Evolutionary conservation across 345 rosid species (phyloP), one percentile per base, ranked within the genome.

Genomic region (Gossypium stocksii): DNA sequence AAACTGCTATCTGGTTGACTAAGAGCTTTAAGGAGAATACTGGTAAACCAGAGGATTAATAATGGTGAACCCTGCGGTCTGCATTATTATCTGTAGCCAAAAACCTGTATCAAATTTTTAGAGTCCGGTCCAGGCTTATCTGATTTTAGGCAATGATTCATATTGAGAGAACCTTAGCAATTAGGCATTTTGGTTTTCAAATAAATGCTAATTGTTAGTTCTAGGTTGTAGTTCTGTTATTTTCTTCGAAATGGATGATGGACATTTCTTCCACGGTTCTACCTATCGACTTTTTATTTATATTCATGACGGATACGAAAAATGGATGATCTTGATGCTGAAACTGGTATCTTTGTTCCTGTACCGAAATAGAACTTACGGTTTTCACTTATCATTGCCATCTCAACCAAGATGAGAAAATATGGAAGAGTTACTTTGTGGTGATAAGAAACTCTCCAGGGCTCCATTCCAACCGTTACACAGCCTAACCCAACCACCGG

Each of bases 1-100:
- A 96, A 81, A 96, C 99, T 57, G 99, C 99, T 1, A 96, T 93
- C 75, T 96, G 99, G 99, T 80, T 96, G 81, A 86, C 97, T 58
- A 96, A 91, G 87, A 96, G 99, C 97, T 89, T 96, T 83, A 96
- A 96, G 83, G 95, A 91, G 88, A 91, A 89, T 41, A 82, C 89
- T 57, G 57, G 76, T 59, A 86, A 86, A 83, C 81, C 75, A 53
- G 92, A 86, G 61, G 89, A 84, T 46, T 85, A 80, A 74, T 27
- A 15, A 56, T 8, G 9, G 16, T 16, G 23, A 75, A 22, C 56
- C 17, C 77, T 66, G 38, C 62, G 43, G 13, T 44, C 15, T 78
- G 83, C 74, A 81, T 15, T 41, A 79, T 82, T 34, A 84, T 73
- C 58, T 20, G 54, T 78, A 77, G 80, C 44, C 3, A 48, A 70